Base-by-base conservation (phyloP, 139 green algal genomes). In the Cymbomonas tetramitiformis region DNA sequence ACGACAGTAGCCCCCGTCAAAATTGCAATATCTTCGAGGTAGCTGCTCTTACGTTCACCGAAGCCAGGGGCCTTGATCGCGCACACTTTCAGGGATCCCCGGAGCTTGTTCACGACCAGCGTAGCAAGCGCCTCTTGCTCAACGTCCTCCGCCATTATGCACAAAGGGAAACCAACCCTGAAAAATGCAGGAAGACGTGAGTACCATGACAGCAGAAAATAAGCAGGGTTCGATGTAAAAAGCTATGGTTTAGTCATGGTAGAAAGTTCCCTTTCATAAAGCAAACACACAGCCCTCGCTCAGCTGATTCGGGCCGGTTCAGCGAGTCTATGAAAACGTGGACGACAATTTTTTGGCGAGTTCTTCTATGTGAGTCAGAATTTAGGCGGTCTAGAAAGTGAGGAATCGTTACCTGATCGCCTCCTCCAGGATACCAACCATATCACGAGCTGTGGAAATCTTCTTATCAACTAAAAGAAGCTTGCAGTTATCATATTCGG, bases 391-490 rank as follows among this genome's bases (percentile, higher is more conserved):
- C n/a, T n/a, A n/a, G n/a, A n/a, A n/a, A n/a, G n/a, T n/a, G n/a
- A n/a, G n/a, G n/a, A n/a, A n/a, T n/a, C n/a, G n/a, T n/a, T 80
- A 77, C 36, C 85, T 79, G 65, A 97, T 94, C 51, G 82, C 77
- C 8, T 78, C 77, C 75, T 97, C 90, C 61, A 96, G 79, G 38
- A 96, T 82, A 57, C 72, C 69, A 29, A 98, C 83, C 58, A 98
- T 94, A 68, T 98, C 90, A 51, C 90, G 83, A 0, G 90, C 90
- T 24, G 84, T 93, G 41, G 55, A 76, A 72, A 98, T 94, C 80
- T 98, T 99, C 75, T 98, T 98, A 84, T 99, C 92, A 34, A 97
- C 92, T 72, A 99, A 77, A 64, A 99, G 83, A 38, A 99, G 64
- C 49, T 69, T 74, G 65, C 61, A 71, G 53, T 74, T 59, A 7